Conservation (phyloP, 306 rosid species). For the Delonix regia region DNA sequence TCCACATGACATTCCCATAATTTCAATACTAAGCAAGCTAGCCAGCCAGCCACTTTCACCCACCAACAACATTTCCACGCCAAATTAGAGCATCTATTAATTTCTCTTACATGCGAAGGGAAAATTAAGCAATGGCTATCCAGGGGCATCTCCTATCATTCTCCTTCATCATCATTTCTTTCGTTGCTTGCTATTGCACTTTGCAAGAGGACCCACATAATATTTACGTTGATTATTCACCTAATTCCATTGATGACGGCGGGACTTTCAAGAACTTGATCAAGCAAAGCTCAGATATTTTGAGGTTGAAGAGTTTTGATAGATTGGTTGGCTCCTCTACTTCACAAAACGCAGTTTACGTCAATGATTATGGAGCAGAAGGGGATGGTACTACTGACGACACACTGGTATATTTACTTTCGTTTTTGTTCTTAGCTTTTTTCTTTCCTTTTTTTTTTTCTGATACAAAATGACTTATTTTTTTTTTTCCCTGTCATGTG, state of each 20-base stretch:
- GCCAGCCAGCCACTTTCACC: constrained; percentile 9
- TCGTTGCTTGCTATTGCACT: constrained; percentile 39
- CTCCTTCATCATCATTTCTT: constrained; percentile 35
- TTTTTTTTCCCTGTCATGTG: neutral
- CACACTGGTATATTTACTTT: constrained; percentile 43
- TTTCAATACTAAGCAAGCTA: constrained; percentile 20
- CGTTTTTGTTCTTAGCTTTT: neutral
- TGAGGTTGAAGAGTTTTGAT: constrained; percentile 30
- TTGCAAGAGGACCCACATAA: constrained; percentile 46
- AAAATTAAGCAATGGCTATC: constrained; percentile 43
- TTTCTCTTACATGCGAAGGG: neutral
- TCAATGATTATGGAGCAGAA: constrained; percentile 63
- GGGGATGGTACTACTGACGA: constrained; percentile 60
- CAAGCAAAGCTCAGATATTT: constrained; percentile 32
- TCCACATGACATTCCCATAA: neutral
- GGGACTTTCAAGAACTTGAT: constrained; percentile 37
- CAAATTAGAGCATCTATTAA: neutral
- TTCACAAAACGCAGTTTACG: constrained; percentile 43
- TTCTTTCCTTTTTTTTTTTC: neutral
- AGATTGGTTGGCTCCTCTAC: neutral
- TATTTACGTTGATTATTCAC: constrained; percentile 28
- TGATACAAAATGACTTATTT: neutral
- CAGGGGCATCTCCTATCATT: constrained; percentile 25
- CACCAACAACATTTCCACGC: neutral
- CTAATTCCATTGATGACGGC: constrained; percentile 39